phyloP scores from a whole-genome alignment of 176 grass and related monocot genomes.

The Oryza australiensis region DNA sequence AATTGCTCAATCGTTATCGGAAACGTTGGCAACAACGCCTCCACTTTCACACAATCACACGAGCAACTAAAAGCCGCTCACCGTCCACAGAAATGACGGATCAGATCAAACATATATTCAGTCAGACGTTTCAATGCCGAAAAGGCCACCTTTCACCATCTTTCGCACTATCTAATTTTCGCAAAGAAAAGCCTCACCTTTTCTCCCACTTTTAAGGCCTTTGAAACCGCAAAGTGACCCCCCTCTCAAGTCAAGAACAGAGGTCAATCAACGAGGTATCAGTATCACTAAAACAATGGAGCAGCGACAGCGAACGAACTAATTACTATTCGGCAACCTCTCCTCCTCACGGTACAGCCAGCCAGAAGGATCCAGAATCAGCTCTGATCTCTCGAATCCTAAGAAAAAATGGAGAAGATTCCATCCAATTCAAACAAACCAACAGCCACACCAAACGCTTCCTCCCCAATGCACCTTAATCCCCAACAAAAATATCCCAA shows the following conservation, averaged over 20 bases:
- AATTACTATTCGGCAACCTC: background rate
- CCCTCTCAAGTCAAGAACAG: slow-evolving; percentile 14
- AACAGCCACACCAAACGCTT: slow-evolving; percentile 4
- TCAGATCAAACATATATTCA: slow-evolving; percentile 24
- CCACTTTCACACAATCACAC: background rate
- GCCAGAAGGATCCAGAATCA: background rate
- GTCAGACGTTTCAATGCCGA: slow-evolving; percentile 26
- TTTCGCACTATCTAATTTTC: background rate
- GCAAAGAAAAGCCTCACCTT: slow-evolving; percentile 15
- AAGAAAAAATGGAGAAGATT: background rate
- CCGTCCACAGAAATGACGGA: slow-evolving; percentile 24
- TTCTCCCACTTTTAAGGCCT: slow-evolving; percentile 11
- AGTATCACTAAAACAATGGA: background rate
- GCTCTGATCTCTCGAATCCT: background rate
- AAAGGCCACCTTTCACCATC: slow-evolving; percentile 5
- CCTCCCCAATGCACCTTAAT: slow-evolving; percentile 32
- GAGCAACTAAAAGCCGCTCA: no score
- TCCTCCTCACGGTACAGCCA: background rate
- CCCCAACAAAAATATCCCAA: background rate
- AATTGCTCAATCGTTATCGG: background rate
- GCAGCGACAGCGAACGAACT: background rate
- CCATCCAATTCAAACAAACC: background rate
- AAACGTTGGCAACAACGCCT: slow-evolving; percentile 13
- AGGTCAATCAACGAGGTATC: slow-evolving; percentile 22
- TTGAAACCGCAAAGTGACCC: background rate